These are phyloP conservation scores for Parietichytrium sp. DNA, from an alignment of 108 stramenopile species.

Conservation along the genomic window DNA sequence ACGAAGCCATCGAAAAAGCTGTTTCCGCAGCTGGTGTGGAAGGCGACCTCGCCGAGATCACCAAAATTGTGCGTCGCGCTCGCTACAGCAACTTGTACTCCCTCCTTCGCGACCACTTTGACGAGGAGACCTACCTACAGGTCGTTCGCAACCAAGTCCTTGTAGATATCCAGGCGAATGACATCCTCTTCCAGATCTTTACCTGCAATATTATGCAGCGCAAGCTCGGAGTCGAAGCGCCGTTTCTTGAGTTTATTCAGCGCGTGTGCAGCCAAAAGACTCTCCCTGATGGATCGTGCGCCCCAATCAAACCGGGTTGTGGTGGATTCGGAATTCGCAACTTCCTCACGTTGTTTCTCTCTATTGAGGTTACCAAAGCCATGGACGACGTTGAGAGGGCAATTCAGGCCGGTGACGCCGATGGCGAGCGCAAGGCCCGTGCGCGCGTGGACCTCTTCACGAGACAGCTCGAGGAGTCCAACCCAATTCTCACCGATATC, in stretches of 20 bases:
- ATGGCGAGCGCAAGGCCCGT: background rate
- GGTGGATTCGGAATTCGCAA: conserved; percentile 85
- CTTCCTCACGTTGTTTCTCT: conserved; percentile 79
- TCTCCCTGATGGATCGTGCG: conserved; percentile 39
- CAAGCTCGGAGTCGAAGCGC: conserved; percentile 70
- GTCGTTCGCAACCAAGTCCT: conserved; percentile 79
- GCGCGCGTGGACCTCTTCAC: conserved; percentile 67
- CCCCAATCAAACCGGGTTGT: conserved; percentile 69
- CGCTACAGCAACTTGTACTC: conserved; percentile 65
- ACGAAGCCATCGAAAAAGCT: conserved; percentile 35
- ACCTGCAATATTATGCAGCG: conserved; percentile 74
- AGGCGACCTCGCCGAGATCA: background rate
- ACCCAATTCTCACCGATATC: conserved; percentile 78
- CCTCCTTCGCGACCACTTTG: conserved; percentile 63
- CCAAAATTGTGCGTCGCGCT: conserved; percentile 49
- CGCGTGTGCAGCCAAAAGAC: conserved; percentile 65
- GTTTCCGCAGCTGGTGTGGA: conserved; percentile 46
- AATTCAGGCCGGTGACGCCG: conserved; percentile 31
- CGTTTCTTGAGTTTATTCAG: conserved; percentile 85
- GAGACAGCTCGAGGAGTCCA: conserved; percentile 77
- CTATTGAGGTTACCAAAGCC: conserved; percentile 79
- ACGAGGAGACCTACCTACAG: conserved; percentile 69
- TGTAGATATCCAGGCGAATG: conserved; percentile 78
- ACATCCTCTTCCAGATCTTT: conserved; percentile 81
- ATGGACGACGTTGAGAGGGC: conserved; percentile 70